Conservation (phyloP, 2,329 filamentous ascomycete species). For the Aspergillus candidus region DNA sequence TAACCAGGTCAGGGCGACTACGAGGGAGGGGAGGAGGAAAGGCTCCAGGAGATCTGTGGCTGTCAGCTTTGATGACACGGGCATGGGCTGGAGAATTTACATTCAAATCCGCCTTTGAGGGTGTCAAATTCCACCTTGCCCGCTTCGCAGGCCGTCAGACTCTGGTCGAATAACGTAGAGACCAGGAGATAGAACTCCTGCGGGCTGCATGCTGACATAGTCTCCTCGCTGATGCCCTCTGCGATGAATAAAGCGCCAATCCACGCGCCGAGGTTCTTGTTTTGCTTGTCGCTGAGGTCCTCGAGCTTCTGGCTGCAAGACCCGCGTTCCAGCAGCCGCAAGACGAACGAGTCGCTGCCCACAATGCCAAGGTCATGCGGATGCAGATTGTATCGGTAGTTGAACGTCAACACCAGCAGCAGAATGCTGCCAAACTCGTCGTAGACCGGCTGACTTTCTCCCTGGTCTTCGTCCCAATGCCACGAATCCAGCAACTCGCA, state of each 20-base stretch:
- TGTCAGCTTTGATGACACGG: constrained; percentile 4
- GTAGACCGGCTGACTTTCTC: constrained; percentile 59
- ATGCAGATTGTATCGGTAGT: constrained; percentile 52
- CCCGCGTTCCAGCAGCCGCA: constrained; percentile 46
- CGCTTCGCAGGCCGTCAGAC: constrained; percentile 51
- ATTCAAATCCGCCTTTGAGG: constrained; percentile 57
- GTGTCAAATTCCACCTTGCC: constrained; percentile 52
- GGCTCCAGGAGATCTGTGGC: constrained; percentile 54
- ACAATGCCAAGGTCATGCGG: constrained; percentile 49
- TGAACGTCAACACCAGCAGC: constrained; percentile 52
- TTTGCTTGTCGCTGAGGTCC: constrained; percentile 51
- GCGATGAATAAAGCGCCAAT: constrained; percentile 57
- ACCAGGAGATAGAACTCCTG: constrained; percentile 60
- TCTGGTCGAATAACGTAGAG: constrained; percentile 57
- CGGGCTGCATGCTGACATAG: constrained; percentile 58
- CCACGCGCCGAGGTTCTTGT: constrained; percentile 54
- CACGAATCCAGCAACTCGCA: constrained; percentile 57
- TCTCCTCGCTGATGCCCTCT: constrained; percentile 58
- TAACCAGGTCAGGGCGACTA: constrained; percentile 56
- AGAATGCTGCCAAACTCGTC: constrained; percentile 60
- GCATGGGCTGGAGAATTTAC: constrained; percentile 35
- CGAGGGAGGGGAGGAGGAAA: constrained; percentile 56
- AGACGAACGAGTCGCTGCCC: constrained; percentile 49
- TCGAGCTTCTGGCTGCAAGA: constrained; percentile 43
- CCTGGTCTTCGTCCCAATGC: constrained; percentile 60